Evolutionary conservation across 192 early-diverging fungal species (phyloP), one percentile per base, ranked within the genome.

Genomic region (Mortierella alpina): DNA sequence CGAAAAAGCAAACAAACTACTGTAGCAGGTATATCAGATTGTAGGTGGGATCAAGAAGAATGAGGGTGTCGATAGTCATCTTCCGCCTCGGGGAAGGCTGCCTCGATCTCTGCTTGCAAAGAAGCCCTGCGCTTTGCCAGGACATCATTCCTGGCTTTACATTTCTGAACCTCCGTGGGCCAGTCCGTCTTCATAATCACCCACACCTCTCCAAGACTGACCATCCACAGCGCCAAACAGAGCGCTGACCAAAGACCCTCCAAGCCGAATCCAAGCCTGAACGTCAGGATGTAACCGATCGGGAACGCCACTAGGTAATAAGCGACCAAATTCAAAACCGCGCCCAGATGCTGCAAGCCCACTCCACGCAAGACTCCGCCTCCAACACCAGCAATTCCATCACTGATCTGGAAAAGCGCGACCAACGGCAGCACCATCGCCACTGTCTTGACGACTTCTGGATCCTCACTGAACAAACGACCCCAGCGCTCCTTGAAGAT

Each of bases 361-460:
- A 90, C 88, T 40, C 95, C 95, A 48, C 94, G 87, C n/a, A 96
- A 72, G 5, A 91, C 87, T 41, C 92, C 94, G 14, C 90, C 90
- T 7, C 89, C 84, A 20, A 92, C 87, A 53, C 84, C 88, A 9
- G 88, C 85, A 2, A 88, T 70, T 6, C 88, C 87, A 78, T 94
- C 93, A 7, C 90, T 88, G 12, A 90, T 89, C 88, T 95, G 94
- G 82, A 92, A 95, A 39, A 91, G 31, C 0, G 95, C 95, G 20
- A 86, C 92, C n/a, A 95, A 70, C 0, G 96, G 96, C 80, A 97
- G 83, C 10, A 96, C 86, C 54, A 62, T 71, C 2, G 94, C 91
- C 3, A 96, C 93, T 7, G 93, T 75, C 10, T 66, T 75, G 60
- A 95, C 84, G 12, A 99, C 92, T 0, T 86, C 87, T 0, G 72